Base-by-base conservation (phyloP, 257 asterid genomes). In the Petunia axillaris region DNA sequence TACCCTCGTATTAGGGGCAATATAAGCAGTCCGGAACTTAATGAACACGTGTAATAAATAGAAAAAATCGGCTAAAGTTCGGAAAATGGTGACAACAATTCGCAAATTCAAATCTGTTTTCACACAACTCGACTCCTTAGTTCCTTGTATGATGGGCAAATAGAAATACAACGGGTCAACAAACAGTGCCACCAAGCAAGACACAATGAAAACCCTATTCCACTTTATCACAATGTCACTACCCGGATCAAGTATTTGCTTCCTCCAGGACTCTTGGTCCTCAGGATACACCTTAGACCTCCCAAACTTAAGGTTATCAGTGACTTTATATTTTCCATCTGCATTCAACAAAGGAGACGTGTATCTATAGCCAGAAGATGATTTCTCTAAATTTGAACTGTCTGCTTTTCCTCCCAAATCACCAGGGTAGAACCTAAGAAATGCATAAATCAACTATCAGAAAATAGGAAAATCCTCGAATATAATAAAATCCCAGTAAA, bases 1-100 rank as follows among this genome's bases (percentile, higher is more conserved):
- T 36, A 95, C 97, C 80, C 97, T 90, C 35, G 99, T 91, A 85
- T 96, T 93, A 1, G 99, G 99, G 1, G 98, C 94, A 75, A 95
- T 91, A 86, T 93, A 95, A 35, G 97, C 99, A 1, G 98, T 95
- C 84, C 99, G 88, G 83, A 95, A 95, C 90, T 95, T 95, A 74
- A 93, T 88, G 76, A 88, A 78, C 48, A 95, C 93, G 82, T 93
- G 99, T 75, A 95, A 88, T 35, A 93, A 85, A 86, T 95, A 95
- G 88, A 95, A 93, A 74, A 91, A 77, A 84, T 95, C 99, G 0
- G 99, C 97, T 70, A 95, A 87, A 0, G 97, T 95, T 66, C 99
- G 97, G 80, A 92, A 90, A 81, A 90, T 87, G 11, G 99, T 95
- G 66, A 88, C 97, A 53, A 86, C 86, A n/a, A 95, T 92, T 78